These are phyloP conservation scores for Karstenula rhodostoma DNA, from an alignment of 2,329 filamentous ascomycete genomes.

Conservation along the genomic window DNA sequence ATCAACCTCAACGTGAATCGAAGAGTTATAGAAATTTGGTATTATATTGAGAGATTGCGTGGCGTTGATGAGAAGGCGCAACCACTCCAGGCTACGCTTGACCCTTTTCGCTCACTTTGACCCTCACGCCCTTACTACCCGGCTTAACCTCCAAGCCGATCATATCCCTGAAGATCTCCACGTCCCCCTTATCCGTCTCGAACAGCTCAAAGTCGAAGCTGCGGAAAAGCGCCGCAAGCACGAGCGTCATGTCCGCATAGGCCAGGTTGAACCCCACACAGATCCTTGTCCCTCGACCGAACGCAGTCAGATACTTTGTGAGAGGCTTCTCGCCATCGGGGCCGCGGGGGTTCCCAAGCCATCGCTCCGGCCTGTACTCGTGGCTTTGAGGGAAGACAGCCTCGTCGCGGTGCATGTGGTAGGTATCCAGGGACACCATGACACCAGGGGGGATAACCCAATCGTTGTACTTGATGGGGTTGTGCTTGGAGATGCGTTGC, in stretches of 20 bases:
- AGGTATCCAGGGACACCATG: constrained; percentile 1
- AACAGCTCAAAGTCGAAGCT: constrained; percentile 2
- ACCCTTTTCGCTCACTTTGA: background rate
- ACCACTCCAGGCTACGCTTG: no score
- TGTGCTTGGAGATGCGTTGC: constrained; percentile 9
- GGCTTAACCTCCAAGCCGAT: background rate
- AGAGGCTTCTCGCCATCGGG: constrained; percentile 14
- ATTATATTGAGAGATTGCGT: no score
- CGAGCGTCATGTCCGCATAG: constrained; percentile 9
- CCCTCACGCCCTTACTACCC: background rate
- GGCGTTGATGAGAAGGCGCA: no score
- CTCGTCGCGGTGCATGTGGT: constrained; percentile 1
- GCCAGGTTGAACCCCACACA: constrained; percentile 31
- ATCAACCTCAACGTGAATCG: no score
- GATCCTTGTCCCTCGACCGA: constrained; percentile 29
- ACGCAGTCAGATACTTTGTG: constrained; percentile 28
- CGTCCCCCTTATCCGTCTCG: background rate
- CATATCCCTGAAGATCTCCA: background rate
- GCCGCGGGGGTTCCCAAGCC: constrained; percentile 13
- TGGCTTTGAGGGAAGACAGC: background rate
- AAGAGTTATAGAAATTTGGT: no score
- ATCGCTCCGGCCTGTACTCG: constrained; percentile 26
- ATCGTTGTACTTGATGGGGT: constrained; percentile 8
- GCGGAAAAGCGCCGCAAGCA: background rate
- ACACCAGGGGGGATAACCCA: constrained; percentile 17